Conservation (phyloP, 1,139 yeast species). For the Taphrina betulina region DNA sequence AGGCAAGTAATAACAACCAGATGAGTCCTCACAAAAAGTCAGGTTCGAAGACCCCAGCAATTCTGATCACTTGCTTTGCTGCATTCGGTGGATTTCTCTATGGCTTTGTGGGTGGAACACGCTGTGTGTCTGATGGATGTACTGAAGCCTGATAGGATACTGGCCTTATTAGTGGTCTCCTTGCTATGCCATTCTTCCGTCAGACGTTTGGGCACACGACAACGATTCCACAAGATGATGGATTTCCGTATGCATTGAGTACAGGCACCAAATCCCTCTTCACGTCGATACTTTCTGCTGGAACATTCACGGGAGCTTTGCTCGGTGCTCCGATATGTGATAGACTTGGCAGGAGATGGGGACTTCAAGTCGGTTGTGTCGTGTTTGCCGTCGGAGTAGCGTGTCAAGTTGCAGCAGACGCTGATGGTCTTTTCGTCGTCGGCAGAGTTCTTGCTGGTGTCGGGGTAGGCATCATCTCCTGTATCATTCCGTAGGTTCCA, state of each 20-base stretch:
- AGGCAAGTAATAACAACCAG: too few relatives aligned
- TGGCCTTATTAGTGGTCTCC: conserved; percentile 58
- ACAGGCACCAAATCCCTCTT: conserved; percentile 47
- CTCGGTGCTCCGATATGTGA: conserved; percentile 60
- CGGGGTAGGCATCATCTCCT: conserved; percentile 66
- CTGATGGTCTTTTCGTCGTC: conserved; percentile 48
- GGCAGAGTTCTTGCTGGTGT: conserved; percentile 52
- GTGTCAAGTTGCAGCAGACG: conserved; percentile 49
- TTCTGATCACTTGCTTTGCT: too few relatives aligned
- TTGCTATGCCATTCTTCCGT: conserved; percentile 56
- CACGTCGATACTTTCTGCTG: conserved; percentile 55
- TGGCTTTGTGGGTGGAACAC: too few relatives aligned
- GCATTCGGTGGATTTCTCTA: too few relatives aligned
- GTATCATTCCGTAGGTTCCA: neutral
- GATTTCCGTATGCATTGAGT: neutral
- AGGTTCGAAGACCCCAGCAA: too few relatives aligned
- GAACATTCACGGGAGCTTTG: conserved; percentile 45
- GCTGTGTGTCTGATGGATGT: too few relatives aligned
- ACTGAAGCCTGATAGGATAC: too few relatives aligned
- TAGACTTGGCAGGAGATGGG: conserved; percentile 40
- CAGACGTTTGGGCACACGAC: conserved; percentile 34
- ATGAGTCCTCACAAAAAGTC: too few relatives aligned
- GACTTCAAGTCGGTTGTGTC: conserved; percentile 7
- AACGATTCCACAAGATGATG: neutral
- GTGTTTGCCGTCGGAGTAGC: conserved; percentile 46